Evolutionary conservation across 495 filamentous ascomycete species (phyloP), one percentile per base, ranked within the genome.

Genomic region (Delitschia confertaspora): DNA sequence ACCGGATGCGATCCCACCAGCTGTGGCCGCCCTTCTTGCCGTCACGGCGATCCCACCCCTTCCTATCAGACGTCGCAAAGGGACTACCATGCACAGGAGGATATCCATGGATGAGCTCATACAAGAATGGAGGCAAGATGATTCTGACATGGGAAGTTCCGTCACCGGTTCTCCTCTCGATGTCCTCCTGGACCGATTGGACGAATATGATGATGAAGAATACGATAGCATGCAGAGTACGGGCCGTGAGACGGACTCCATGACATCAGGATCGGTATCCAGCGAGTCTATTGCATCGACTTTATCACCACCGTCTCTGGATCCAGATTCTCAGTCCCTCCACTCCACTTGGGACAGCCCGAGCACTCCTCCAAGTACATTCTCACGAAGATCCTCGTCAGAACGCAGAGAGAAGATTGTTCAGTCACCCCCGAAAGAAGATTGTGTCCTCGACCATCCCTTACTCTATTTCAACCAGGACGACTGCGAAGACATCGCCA

Each of bases 11-110:
- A 51, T 68, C 4, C 64, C 64, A 14, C 63, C 66, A 2, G 60
- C 66, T 6, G 66, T 69, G 8, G 66, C 66, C 11, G 66, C 66
- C 6, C 42, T 69, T 24, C 57, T 69, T 4, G 66, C 66, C 30
- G 55, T 69, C 10, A 69, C 65, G 4, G 38, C 51, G 19, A 69
- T 69, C 18, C 66, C 66, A 8, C 56, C 37, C 4, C 62, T 58
- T 31, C 55, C 57, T 11, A 36, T 44, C 33, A 51, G 53, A 1
- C 50, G 54, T 7, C 48, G 42, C 36, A 54, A 40, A 23, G 18
- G 43, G 9, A 22, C 45, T 17, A 36, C 38, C 9, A 45, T 21
- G 38, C 40, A 42, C 37, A 42, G 60, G 22, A 45, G 42, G 2
- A 46, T 65, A 24, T 65, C 61, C 4, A 65, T 66, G 26, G 64